These are phyloP conservation scores for Acacia acuminata DNA, from an alignment of 306 rosid species.

Conservation along the genomic window DNA sequence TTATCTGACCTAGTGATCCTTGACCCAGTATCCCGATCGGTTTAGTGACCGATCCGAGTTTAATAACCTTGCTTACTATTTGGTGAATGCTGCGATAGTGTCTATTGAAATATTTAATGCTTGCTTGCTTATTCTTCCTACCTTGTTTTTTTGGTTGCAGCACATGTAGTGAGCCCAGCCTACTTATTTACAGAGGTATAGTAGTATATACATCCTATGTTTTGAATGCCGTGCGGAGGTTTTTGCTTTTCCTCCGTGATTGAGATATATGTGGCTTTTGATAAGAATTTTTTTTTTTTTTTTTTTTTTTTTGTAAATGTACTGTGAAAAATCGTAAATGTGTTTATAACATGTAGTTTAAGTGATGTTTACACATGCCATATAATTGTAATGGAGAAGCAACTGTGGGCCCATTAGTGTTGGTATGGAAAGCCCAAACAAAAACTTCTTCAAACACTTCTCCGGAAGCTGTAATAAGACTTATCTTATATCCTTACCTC, in stretches of 20 bases:
- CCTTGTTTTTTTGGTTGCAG: conserved; percentile 18
- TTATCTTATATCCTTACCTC: no score
- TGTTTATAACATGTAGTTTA: not conserved
- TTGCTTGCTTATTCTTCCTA: not conserved
- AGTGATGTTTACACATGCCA: not conserved
- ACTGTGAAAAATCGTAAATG: not conserved
- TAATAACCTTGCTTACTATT: no score
- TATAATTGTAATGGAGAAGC: no score
- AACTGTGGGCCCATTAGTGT: no score
- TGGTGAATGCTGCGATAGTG: not conserved
- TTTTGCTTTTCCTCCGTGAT: conserved; percentile 11
- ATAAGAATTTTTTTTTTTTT: no score
- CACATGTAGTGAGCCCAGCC: conserved; percentile 7
- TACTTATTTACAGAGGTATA: not conserved
- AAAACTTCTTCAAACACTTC: no score
- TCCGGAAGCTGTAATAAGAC: no score
- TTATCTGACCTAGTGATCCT: accelerated
- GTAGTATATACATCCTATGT: conserved; percentile 10
- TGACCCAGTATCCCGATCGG: accelerated
- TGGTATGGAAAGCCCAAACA: no score
- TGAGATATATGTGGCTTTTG: not conserved
- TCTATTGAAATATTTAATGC: conserved; percentile 5
- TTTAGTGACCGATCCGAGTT: no score
- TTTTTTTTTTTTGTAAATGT: no score
- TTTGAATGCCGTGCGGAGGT: not conserved